These are phyloP conservation scores for Toxicodendron radicans DNA, from an alignment of 345 rosid genomes.

Conservation along the genomic window DNA sequence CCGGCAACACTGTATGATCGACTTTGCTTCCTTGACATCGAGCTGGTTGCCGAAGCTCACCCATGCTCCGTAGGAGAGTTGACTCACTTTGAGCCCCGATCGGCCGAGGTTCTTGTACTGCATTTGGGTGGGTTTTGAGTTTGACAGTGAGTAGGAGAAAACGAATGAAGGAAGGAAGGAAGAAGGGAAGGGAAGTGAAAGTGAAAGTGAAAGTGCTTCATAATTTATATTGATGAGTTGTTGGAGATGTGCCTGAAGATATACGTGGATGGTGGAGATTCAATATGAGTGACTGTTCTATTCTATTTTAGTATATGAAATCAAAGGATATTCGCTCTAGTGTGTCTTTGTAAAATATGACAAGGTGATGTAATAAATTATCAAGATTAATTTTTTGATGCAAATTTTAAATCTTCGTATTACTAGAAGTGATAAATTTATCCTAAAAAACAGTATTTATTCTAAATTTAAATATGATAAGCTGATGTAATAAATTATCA, in stretches of 20 bases:
- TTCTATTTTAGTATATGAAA: too few relatives aligned
- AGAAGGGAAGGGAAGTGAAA: not conserved
- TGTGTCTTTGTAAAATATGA: too few relatives aligned
- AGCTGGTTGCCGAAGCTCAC: conserved; percentile 97
- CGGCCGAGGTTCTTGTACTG: conserved; percentile 89
- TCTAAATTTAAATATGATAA: too few relatives aligned
- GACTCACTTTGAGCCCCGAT: conserved; percentile 91
- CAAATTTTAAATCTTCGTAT: too few relatives aligned
- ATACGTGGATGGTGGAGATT: not conserved
- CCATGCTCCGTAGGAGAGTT: conserved; percentile 91
- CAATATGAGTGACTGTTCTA: not conserved
- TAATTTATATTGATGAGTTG: not conserved
- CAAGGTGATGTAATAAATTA: too few relatives aligned
- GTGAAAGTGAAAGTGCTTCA: not conserved
- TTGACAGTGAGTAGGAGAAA: not conserved
- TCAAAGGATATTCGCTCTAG: too few relatives aligned
- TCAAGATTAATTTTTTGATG: too few relatives aligned
- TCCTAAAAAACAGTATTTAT: too few relatives aligned
- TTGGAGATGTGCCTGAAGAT: not conserved
- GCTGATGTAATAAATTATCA: too few relatives aligned
- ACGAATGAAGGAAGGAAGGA: too few relatives aligned
- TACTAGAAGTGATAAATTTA: too few relatives aligned
- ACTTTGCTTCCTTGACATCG: conserved; percentile 94
- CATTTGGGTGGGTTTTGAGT: conserved; percentile 35
- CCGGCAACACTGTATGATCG: conserved; percentile 86